phyloP scores from a whole-genome alignment of 176 grass and related monocot genomes.

The Carex cristatella region DNA sequence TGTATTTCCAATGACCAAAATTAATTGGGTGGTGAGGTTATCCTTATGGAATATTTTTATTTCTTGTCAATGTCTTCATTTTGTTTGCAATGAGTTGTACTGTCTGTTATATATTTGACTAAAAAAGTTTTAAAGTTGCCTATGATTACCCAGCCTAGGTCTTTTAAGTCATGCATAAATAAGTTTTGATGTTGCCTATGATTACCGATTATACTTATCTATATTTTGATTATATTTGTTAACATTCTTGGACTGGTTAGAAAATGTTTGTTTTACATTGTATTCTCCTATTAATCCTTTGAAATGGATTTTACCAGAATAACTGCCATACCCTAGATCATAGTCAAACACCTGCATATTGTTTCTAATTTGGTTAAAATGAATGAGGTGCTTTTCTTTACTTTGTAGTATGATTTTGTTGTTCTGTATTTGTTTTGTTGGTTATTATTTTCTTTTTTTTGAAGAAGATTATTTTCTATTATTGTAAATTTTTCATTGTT shows the following conservation, averaged over 20 bases:
- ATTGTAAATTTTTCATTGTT: not conserved
- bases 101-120: not conserved
- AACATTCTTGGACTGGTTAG: not conserved
- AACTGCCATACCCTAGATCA: not conserved
- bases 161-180: not conserved
- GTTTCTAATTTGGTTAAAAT: not conserved
- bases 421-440: not conserved
- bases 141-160: not conserved
- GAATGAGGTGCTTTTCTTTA: not conserved
- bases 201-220: not conserved
- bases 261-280: not conserved
- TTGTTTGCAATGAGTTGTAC: not conserved
- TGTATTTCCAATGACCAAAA: not conserved
- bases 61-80: not conserved
- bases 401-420: not conserved
- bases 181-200: not conserved
- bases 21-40: not conserved
- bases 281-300: not conserved
- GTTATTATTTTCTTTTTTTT: not conserved
- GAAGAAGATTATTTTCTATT: not conserved
- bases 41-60: not conserved
- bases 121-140: not conserved
- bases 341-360: not conserved
- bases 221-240: not conserved
- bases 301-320: not conserved